Conservation (phyloP, 2,329 filamentous ascomycete species). For the Dendryphion nanum region DNA sequence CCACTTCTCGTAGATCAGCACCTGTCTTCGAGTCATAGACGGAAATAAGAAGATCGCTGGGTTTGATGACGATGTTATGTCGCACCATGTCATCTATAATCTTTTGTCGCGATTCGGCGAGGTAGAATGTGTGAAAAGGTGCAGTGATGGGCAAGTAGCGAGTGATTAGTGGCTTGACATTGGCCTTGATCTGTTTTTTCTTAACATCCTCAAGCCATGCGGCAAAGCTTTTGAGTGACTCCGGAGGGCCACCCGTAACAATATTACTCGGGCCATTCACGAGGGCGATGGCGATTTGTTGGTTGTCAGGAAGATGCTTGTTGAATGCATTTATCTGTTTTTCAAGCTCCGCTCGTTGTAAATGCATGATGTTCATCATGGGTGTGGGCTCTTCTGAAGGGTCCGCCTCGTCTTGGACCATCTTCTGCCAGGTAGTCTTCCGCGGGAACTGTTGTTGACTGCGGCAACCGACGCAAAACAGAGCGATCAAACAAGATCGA, state of each 20-base stretch:
- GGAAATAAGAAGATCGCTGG: slow-evolving; percentile 12
- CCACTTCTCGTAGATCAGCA: slow-evolving; percentile 11
- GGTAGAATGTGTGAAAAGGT: slow-evolving; percentile 42
- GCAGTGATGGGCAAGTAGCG: slow-evolving; percentile 44
- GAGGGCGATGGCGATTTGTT: slow-evolving; percentile 21
- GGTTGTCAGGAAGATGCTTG: slow-evolving; percentile 15
- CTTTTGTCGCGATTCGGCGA: slow-evolving; percentile 13
- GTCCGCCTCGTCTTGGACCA: slow-evolving; percentile 14
- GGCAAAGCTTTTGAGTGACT: slow-evolving; percentile 26
- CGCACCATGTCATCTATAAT: slow-evolving; percentile 11
- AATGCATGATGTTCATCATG: slow-evolving; percentile 29
- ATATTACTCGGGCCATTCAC: slow-evolving; percentile 29
- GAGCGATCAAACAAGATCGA: slow-evolving; percentile 24
- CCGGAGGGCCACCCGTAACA: slow-evolving; percentile 30
- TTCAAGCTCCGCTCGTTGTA: slow-evolving; percentile 14
- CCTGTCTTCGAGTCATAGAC: slow-evolving; percentile 18
- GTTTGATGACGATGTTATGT: slow-evolving; percentile 14
- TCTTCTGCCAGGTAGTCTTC: slow-evolving; percentile 7
- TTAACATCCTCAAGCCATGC: slow-evolving; percentile 23
- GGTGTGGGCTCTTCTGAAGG: slow-evolving; percentile 20
- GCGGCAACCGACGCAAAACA: slow-evolving; percentile 38
- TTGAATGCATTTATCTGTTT: slow-evolving; percentile 23
- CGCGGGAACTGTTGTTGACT: slow-evolving; percentile 17
- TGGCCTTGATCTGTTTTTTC: slow-evolving; percentile 8
- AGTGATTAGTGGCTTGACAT: slow-evolving; percentile 20